A percentile compares a stretch with the other conserved stretches of the same genome.
phyloP scores from a whole-genome alignment of 768 basidiomycete genomes.

The Mycena venus region DNA sequence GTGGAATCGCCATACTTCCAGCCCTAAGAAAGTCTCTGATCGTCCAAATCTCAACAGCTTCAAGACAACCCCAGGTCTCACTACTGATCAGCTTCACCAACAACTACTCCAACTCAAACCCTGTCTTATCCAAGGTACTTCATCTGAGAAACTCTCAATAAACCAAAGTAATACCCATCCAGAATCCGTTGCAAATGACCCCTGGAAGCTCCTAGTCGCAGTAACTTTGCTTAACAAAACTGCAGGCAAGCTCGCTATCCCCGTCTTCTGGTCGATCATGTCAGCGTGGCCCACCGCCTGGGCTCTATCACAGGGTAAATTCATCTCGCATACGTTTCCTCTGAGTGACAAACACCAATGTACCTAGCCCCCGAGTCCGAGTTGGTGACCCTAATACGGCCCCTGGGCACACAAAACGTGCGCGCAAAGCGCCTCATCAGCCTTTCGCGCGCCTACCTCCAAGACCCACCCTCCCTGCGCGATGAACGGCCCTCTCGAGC shows the following conservation, averaged over 20 bases:
- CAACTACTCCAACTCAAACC: conserved; percentile 48
- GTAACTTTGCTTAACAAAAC: conserved; percentile 81
- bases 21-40: neutral
- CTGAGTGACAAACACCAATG: no score
- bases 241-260: conserved; percentile 71
- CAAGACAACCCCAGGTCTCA: conserved; percentile 19
- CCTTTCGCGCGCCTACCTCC: conserved; percentile 66
- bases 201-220: conserved; percentile 80
- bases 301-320: conserved; percentile 62
- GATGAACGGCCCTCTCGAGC: conserved; percentile 49
- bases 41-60: no score
- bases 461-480: conserved; percentile 53
- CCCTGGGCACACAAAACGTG: conserved; percentile 71
- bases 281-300: conserved; percentile 70
- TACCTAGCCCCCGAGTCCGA: conserved; percentile 57
- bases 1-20: conserved; percentile 27
- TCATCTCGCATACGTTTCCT: neutral
- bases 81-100: conserved; percentile 38
- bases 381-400: conserved; percentile 60
- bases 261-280: conserved; percentile 73
- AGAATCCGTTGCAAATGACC: conserved; percentile 68
- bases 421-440: conserved; percentile 68
- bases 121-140: conserved; percentile 55
- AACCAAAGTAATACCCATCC: neutral
- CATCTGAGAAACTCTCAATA: neutral